A percentile compares a stretch with the other conserved stretches of the same genome.
Evolutionary conservation across 2,329 filamentous ascomycete genomes (phyloP).

Genomic region (Ceratocystiopsis minuta): DNA sequence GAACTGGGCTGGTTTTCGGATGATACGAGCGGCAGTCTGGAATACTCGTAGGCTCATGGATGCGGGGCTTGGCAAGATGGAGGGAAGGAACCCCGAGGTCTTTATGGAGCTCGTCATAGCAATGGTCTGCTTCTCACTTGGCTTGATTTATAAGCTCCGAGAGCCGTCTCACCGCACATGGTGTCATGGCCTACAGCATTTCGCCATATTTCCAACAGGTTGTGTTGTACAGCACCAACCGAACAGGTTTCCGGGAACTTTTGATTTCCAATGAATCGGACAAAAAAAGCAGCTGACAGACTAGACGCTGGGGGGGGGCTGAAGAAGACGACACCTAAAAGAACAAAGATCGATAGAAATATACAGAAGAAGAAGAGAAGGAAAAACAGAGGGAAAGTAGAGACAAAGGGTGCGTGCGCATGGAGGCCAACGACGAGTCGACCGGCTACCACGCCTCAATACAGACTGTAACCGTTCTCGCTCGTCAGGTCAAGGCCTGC

Average conservation of each 20-base stretch:
- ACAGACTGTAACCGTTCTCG: constrained; percentile 13
- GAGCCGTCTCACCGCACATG: neutral
- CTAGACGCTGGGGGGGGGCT: no score
- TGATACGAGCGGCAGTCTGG: no score
- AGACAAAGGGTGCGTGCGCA: neutral
- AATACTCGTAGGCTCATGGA: no score
- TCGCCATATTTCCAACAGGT: neutral
- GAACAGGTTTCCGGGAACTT: neutral
- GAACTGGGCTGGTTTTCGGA: no score
- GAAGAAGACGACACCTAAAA: neutral
- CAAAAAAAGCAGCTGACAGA: no score
- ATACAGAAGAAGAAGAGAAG: neutral
- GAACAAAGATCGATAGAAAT: neutral
- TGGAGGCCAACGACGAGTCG: no score
- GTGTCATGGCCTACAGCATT: neutral
- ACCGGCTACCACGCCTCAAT: constrained; percentile 6
- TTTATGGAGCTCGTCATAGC: neutral
- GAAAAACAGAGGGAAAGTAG: neutral
- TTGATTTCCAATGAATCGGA: neutral
- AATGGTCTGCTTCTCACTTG: no score
- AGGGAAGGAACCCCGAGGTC: neutral
- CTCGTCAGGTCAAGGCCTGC: constrained; percentile 15
- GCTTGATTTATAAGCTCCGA: constrained; percentile 2
- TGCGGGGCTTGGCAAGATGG: neutral
- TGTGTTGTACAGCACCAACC: neutral